Base-by-base conservation (phyloP, 2,329 filamentous ascomycete genomes). In the Didymellaceae sp. region DNA sequence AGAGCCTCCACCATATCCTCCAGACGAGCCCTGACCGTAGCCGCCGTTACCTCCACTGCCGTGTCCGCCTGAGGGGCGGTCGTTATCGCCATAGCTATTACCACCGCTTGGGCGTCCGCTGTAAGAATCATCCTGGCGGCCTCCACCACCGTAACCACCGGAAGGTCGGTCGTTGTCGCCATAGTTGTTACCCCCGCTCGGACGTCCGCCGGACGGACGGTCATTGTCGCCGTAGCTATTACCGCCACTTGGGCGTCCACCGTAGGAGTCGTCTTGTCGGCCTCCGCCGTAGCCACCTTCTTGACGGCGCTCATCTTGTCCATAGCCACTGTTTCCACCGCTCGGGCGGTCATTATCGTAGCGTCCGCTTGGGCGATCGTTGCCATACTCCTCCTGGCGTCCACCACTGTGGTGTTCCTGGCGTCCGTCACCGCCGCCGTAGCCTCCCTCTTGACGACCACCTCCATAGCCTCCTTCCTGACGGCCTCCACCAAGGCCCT, bases 1-100 rank as follows among this genome's bases (percentile, higher is more conserved):
- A 30, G 58, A 62, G 14, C 50, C 54, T 20, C 63, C 55, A 10
- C 58, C 54, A 32, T 63, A 52, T 8, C 46, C 51, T 9, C 41
- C 35, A 8, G 31, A 37, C 4, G 56, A 52, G 25, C 46, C 39
- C 10, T 61, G 47, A 31, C 54, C 53, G 34, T 62, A 48, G n/a
- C 46, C 44, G n/a, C 48, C 24, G n/a, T 35, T 41, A 11, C 45
- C 37, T 18, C 33, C 30, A 30, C n/a, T n/a, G n/a, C 43, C 49
- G 14, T 57, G 40, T 25, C 57, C 52, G n/a, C 59, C 61, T 31
- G 55, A 66, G 17, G 67, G 62, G 8, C 55, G 55, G 30, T 65
- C 62, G 16, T 64, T 61, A 17, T 62, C 45, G 20, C 59, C 54
- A 28, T 54, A 55, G 22, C 56, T 54, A 7, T 33, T 31, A 5